Base-by-base conservation (phyloP, 2,329 filamentous ascomycete species). In the Lasiodiplodia sp. region DNA sequence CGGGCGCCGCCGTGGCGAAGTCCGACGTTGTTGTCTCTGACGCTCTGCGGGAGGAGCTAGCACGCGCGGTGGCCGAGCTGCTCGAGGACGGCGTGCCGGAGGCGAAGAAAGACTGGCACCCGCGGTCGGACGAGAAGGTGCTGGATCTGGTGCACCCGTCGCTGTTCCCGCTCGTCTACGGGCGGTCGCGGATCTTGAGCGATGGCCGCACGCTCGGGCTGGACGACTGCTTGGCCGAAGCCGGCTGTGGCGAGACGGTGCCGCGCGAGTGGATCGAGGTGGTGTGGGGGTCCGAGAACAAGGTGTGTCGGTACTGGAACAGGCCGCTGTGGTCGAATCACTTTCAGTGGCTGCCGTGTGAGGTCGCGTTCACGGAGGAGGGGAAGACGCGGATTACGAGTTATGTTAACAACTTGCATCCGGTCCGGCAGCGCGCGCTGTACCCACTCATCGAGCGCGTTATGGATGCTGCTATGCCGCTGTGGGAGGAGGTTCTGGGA, bases 121-220 rank as follows among this genome's bases (percentile, higher is more conserved):
- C 89, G 0, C 80, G 83, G 5, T 87, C 85, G 0, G 79, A 87
- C 52, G 77, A 79, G 0, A 84, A 83, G 66, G 87, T 91, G 4
- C 82, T 89, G 0, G 85, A 91, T 72, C 78, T 91, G 2, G 82
- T 91, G 3, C 84, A 91, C 71, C 88, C 88, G 1, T 90, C 87
- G 0, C 49, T 74, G 8, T 74, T 70, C 60, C 73, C 74, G 12
- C 64, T 75, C 10, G 49, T 74, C 12, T 74, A 73, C 69, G 74
- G 73, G 12, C 53, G 66, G 70, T 47, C 72, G 49, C 60, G 69
- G 23, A 72, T 73, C 40, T 56, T 75, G 3, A 49, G 52, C 4
- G 28, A 37, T 14, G 37, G 70, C 40, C 68, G 67, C 12, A 62
- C 51, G 14, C 69, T 73, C 3, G 69, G 65, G 18, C 34, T 75